Percentiles rank a stretch among this genome's conserved stretches.
These are phyloP conservation scores for Fusarium begoniae DNA, from an alignment of 2,329 filamentous ascomycete species.

Conservation along the genomic window DNA sequence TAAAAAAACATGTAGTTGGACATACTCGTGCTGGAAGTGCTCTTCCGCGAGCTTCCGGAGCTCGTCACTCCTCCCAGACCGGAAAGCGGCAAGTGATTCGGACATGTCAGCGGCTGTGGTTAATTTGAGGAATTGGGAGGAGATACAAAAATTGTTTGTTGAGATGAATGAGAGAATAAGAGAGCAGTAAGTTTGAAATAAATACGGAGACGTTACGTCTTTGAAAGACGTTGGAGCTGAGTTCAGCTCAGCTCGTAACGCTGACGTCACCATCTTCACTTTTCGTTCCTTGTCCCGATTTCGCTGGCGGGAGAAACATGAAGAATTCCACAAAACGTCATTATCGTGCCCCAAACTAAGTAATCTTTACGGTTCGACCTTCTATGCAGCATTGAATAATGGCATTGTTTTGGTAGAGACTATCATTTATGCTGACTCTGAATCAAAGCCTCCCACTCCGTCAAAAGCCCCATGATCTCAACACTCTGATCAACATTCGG, in stretches of 20 bases:
- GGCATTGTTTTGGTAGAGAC: too few species aligned
- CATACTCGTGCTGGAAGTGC: constrained; percentile 5
- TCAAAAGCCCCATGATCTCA: constrained; percentile 8
- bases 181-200: too few species aligned
- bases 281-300: too few species aligned
- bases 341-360: not conserved
- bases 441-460: constrained; percentile 7
- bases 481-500: constrained; percentile 11
- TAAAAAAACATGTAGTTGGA: not conserved
- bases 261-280: not conserved
- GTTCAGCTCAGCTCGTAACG: not conserved
- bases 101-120: not conserved
- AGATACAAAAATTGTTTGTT: rapidly evolving
- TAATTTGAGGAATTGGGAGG: too few species aligned
- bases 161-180: too few species aligned
- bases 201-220: too few species aligned
- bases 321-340: not conserved
- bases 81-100: not conserved
- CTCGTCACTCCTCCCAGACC: not conserved
- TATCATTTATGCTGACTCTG: not conserved
- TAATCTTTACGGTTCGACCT: not conserved
- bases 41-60: not conserved
- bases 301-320: not conserved
- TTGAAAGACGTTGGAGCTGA: not conserved
- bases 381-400: too few species aligned